A percentile compares a stretch with the other conserved stretches of the same genome.
These are phyloP conservation scores for Boletus smithii DNA, from an alignment of 1,284 basidiomycete genomes.

Conservation along the genomic window DNA sequence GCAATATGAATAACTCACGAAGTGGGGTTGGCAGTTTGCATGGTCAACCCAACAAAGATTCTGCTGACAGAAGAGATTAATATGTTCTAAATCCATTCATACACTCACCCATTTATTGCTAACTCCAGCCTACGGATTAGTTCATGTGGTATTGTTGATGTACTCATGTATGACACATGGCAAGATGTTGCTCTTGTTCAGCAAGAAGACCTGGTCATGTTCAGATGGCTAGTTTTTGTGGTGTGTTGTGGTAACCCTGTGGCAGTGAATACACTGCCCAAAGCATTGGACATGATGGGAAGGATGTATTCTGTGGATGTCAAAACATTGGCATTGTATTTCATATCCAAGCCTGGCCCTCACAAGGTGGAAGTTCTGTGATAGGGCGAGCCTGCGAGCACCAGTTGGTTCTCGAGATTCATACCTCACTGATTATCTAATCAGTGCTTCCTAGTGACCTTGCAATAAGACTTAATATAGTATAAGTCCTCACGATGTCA, in stretches of 20 bases:
- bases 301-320: conserved; percentile 80
- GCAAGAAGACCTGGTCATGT: conserved; percentile 86
- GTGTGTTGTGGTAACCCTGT: conserved; percentile 68
- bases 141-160: conserved; percentile 83
- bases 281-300: conserved; percentile 75
- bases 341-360: conserved; percentile 71
- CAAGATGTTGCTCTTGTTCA: conserved; percentile 63
- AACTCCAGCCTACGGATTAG: conserved; percentile 66
- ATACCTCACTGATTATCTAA: too few species aligned
- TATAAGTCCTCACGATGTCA: too few species aligned
- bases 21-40: conserved; percentile 76
- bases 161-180: conserved; percentile 71
- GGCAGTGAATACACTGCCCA: conserved; percentile 64
- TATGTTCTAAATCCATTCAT: conserved; percentile 31
- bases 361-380: too few species aligned
- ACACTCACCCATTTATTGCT: neutral
- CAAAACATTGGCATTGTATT: conserved; percentile 75
- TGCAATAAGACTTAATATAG: too few species aligned
- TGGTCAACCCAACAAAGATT: conserved; percentile 87
- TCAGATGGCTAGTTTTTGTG: conserved; percentile 84
- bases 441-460: too few species aligned
- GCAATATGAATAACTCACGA: conserved; percentile 87
- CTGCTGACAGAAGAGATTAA: conserved; percentile 86
- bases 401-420: too few species aligned
- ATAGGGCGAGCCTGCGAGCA: too few species aligned